Evolutionary conservation across 2,329 filamentous ascomycete species (phyloP).

Genomic region (Cercospora janseana): DNA sequence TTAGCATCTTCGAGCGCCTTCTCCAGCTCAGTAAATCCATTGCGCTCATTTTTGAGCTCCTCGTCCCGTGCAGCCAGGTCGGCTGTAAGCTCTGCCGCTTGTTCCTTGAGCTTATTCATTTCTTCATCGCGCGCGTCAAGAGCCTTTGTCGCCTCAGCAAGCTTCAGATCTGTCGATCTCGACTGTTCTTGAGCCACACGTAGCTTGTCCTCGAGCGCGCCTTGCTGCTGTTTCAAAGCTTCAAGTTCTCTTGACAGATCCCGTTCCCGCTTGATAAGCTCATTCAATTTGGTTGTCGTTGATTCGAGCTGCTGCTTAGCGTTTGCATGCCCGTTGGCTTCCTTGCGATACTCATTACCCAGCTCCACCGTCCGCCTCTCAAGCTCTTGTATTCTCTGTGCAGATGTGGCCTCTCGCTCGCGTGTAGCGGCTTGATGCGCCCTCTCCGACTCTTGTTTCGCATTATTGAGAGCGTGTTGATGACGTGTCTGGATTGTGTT

Average conservation of each 20-base stretch:
- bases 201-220: slow-evolving; percentile 19
- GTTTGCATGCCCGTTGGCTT: slow-evolving; percentile 32
- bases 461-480: slow-evolving; percentile 31
- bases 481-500: slow-evolving; percentile 38
- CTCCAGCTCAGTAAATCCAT: slow-evolving; percentile 35
- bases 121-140: slow-evolving; percentile 47
- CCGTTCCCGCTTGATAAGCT: slow-evolving; percentile 30
- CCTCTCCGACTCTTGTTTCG: slow-evolving; percentile 31
- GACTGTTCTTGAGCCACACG: slow-evolving; percentile 20
- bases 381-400: slow-evolving; percentile 32
- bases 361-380: slow-evolving; percentile 34
- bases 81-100: slow-evolving; percentile 30
- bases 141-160: slow-evolving; percentile 28
- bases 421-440: slow-evolving; percentile 30
- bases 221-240: slow-evolving; percentile 26
- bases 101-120: slow-evolving; percentile 25
- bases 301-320: slow-evolving; percentile 38
- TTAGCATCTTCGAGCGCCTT: slow-evolving; percentile 32
- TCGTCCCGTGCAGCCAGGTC: slow-evolving; percentile 34
- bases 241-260: slow-evolving; percentile 28
- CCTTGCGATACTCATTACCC: slow-evolving; percentile 33
- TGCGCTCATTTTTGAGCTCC: slow-evolving; percentile 35
- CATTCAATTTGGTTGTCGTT: slow-evolving; percentile 29
- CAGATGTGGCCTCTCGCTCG: slow-evolving; percentile 29
- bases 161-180: slow-evolving; percentile 22